phyloP scores from a whole-genome alignment of 257 asterid genomes.

The Leonotis leonurus region DNA sequence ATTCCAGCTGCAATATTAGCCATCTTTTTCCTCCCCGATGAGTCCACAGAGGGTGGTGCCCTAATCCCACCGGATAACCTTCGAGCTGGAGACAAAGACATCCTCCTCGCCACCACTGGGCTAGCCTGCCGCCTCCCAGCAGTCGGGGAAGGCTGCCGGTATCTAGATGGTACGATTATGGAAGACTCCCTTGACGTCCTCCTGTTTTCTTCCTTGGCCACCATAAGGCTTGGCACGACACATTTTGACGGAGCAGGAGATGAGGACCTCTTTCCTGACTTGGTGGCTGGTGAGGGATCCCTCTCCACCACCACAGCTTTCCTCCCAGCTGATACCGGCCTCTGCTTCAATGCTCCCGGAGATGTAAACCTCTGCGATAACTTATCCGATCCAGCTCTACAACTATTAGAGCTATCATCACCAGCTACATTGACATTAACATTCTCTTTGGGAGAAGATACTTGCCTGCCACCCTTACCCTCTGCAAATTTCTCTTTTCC shows the following conservation, averaged over 20 bases:
- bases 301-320: constrained; percentile 46
- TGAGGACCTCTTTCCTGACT: constrained; percentile 57
- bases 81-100: constrained; percentile 82
- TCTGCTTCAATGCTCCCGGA: constrained; percentile 56
- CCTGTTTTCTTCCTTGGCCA: constrained; percentile 83
- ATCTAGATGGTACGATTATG: constrained; percentile 86
- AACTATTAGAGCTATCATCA: constrained; percentile 1
- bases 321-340: constrained; percentile 55
- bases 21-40: constrained; percentile 77
- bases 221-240: constrained; percentile 74
- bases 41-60: constrained; percentile 55
- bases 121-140: constrained; percentile 64
- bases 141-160: constrained; percentile 84
- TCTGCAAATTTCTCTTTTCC: constrained; percentile 21
- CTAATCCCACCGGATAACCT: constrained; percentile 69
- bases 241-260: constrained; percentile 91
- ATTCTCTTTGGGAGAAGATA: constrained; percentile 48
- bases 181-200: constrained; percentile 68
- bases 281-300: constrained; percentile 78
- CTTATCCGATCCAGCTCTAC: constrained; percentile 31
- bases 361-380: constrained; percentile 61
- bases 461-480: constrained; percentile 27
- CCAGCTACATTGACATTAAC: constrained; percentile 42
- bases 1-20: constrained; percentile 66
- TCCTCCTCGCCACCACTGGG: constrained; percentile 65